A percentile compares a stretch with the other conserved stretches of the same genome.
Evolutionary conservation across 192 early-diverging fungal species (phyloP).

Genomic region (Thoreauomyces humboldtii): DNA sequence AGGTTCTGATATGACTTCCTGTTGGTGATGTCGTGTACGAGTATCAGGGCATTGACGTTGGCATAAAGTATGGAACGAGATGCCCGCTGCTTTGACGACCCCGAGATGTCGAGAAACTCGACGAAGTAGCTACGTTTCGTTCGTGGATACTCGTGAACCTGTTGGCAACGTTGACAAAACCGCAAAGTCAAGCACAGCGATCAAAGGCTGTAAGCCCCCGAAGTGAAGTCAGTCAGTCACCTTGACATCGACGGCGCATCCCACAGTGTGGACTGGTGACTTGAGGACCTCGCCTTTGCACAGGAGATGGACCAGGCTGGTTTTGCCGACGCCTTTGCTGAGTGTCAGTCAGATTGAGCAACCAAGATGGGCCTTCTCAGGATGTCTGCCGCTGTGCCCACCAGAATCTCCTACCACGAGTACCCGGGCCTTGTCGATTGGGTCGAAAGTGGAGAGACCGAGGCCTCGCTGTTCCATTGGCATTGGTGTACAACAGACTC

Average conservation of each 20-base stretch:
- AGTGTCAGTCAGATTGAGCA: background rate
- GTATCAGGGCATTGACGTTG: constrained; percentile 45
- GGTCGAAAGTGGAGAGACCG: constrained; percentile 23
- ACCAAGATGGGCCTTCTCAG: background rate
- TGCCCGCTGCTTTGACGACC: constrained; percentile 41
- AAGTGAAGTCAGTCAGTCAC: constrained; percentile 39
- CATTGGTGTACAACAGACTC: too few relatives aligned
- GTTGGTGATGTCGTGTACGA: constrained; percentile 55
- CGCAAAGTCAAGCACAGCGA: too few relatives aligned
- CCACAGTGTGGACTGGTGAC: constrained; percentile 41
- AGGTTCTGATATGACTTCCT: constrained; percentile 51
- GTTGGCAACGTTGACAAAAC: too few relatives aligned
- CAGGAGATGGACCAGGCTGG: constrained; percentile 51
- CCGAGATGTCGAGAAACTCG: constrained; percentile 56
- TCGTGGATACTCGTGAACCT: constrained; percentile 28
- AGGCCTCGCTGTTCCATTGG: too few relatives aligned
- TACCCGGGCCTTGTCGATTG: constrained; percentile 25
- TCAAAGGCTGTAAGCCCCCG: too few relatives aligned
- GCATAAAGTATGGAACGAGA: constrained; percentile 52
- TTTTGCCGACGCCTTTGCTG: constrained; percentile 46
- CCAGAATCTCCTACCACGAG: constrained; percentile 31
- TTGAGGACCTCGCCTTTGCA: constrained; percentile 45
- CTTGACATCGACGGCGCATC: constrained; percentile 51
- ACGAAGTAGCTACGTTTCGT: constrained; percentile 43
- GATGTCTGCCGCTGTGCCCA: too few relatives aligned